Evolutionary conservation across 345 rosid species (phyloP).

Genomic region (Aethionema arabicum): DNA sequence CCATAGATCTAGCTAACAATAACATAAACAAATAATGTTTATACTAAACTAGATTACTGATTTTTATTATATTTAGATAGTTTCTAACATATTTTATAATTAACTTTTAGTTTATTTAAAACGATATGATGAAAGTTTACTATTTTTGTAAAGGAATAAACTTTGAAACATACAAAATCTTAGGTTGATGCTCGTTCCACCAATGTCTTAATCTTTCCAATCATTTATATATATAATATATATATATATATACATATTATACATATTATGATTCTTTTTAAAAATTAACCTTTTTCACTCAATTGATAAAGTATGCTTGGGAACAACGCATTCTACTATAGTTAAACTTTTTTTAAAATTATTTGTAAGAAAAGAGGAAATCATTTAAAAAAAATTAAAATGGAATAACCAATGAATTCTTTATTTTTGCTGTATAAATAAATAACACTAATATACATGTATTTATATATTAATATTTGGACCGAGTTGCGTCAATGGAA

Average conservation of each 20-base stretch:
- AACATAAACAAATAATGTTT: no score
- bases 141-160: conserved; percentile 30
- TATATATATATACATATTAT: no score
- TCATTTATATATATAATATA: conserved; percentile 38
- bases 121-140: conserved; percentile 15
- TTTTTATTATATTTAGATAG: no score
- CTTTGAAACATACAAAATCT: conserved; percentile 40
- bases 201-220: conserved; percentile 51
- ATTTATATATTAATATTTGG: neutral
- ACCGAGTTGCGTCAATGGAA: conserved; percentile 23
- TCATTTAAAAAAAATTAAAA: conserved; percentile 12
- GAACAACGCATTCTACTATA: conserved; percentile 62
- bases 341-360: neutral
- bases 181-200: conserved; percentile 63
- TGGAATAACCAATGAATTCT: neutral
- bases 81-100: no score
- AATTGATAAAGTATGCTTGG: conserved; percentile 59
- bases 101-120: neutral
- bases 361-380: conserved; percentile 13
- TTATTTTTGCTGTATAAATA: neutral
- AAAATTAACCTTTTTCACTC: conserved; percentile 30
- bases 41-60: no score
- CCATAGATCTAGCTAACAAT: no score
- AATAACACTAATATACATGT: no score
- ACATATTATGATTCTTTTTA: neutral